phyloP scores from a whole-genome alignment of 1,139 yeast species.

The Pichia cactophila region DNA sequence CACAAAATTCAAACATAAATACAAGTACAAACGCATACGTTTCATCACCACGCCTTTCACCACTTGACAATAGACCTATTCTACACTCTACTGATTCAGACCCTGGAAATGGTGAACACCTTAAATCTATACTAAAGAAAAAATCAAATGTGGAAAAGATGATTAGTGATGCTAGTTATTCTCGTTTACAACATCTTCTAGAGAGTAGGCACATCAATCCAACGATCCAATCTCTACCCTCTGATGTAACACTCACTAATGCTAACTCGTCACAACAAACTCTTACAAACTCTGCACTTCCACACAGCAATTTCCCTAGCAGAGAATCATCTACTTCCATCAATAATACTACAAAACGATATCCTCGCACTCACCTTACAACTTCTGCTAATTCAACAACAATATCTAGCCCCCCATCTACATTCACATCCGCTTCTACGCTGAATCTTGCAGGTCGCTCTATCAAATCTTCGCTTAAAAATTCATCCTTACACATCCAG shows the following conservation, averaged over 20 bases:
- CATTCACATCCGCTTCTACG: neutral
- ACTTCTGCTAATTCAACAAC: neutral
- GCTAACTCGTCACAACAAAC: neutral
- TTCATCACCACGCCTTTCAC: neutral
- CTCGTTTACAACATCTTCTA: constrained; percentile 33
- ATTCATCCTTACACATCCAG: constrained; percentile 8
- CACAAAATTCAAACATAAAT: neutral
- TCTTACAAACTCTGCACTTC: neutral
- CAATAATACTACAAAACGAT: neutral
- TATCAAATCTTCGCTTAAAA: constrained; percentile 15
- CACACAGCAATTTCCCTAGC: neutral
- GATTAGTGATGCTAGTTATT: constrained; percentile 47
- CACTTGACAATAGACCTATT: neutral
- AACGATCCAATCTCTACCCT: constrained; percentile 16
- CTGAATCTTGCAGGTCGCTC: constrained; percentile 2
- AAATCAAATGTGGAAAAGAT: constrained; percentile 47
- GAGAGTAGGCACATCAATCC: constrained; percentile 23
- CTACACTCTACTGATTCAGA: neutral
- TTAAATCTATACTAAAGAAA: constrained; percentile 49
- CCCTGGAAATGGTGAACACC: constrained; percentile 20
- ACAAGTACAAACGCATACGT: neutral
- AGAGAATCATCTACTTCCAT: neutral
- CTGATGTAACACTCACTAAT: constrained; percentile 3
- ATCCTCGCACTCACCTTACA: neutral
- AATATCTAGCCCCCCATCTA: neutral